Base-by-base conservation (phyloP, 371 early-diverging fungal species). In the Zychaea mexicana region DNA sequence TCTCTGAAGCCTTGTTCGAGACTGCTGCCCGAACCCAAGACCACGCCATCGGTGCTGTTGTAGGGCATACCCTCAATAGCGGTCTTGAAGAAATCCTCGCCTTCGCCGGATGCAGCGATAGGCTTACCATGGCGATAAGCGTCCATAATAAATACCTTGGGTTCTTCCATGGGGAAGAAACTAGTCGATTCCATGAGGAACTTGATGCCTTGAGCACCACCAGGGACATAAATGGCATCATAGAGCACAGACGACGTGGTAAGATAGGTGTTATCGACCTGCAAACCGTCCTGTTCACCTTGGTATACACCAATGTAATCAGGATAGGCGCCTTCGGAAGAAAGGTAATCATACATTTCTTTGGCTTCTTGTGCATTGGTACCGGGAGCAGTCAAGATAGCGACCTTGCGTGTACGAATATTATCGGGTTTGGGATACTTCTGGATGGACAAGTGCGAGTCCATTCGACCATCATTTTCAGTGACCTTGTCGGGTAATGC, bases 201-300 rank as follows among this genome's bases (percentile, higher is more conserved):
- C 15, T 74, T 49, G 53, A 76, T 68, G 1, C 61, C 66, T 10
- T 61, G 30, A 26, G 70, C 26, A 9, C 79, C 79, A 22, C 66
- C 71, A n/a, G 76, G 76, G 2, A 79, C 69, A 63, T 70, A 76
- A n/a, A 76, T 69, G 27, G 76, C 76, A 57, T 79, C 79, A 42
- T 52, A 76, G 1, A 76, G 69, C 0, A 74, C 74, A n/a, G 81
- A 76, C 2, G 73, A 57, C 3, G 74, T 63, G 8, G 74, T 73
- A 6, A 64, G 0, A 33, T 73, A 79, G 10, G 76, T 72, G 15
- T 70, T 49, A 9, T 60, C 68, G 9, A 70, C 61, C 17, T 64
- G 30, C 21, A 77, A 21, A 22, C 69, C 72, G 13, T 74, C 67
- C 17, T 64, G 49, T 3, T 47, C 60, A 9, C 74, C 78, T 21